These are phyloP conservation scores for Inga leiocalycina DNA, from an alignment of 306 rosid genomes.

Conservation along the genomic window DNA sequence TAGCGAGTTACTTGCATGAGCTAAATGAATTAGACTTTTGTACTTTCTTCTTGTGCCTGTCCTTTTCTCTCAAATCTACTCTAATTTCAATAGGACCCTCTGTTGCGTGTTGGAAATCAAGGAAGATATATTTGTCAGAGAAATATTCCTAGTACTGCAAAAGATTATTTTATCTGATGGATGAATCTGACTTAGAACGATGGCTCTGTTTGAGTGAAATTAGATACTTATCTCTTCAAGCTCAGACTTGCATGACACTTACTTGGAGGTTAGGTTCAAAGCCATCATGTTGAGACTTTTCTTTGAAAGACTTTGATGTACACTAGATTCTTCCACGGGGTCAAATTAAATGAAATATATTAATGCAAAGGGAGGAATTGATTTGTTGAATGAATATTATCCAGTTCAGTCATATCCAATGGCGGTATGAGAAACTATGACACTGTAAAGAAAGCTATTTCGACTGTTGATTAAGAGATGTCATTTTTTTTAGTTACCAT, in stretches of 20 bases:
- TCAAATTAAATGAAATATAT: background rate
- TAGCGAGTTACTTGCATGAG: conserved; percentile 30
- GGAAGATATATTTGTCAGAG: background rate
- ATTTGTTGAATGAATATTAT: background rate
- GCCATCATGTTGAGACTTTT: conserved; percentile 24
- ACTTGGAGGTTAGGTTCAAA: conserved; percentile 46
- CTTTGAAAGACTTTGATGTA: background rate
- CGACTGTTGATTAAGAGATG: background rate
- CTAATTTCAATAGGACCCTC: background rate
- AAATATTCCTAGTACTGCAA: background rate
- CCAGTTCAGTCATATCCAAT: background rate
- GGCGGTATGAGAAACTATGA: background rate
- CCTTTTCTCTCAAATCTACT: conserved; percentile 33
- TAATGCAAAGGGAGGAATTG: background rate
- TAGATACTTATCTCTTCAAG: background rate
- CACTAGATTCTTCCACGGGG: background rate
- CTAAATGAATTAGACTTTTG: conserved; percentile 25
- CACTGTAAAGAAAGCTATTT: background rate
- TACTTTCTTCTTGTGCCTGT: conserved; percentile 27
- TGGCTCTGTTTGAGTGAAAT: background rate
- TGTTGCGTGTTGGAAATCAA: background rate
- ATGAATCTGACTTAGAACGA: background rate
- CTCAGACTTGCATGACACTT: background rate
- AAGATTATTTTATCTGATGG: background rate
- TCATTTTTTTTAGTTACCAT: conserved; percentile 14